These are phyloP conservation scores for Lactarius sp. DNA, from an alignment of 768 basidiomycete species.

Conservation along the genomic window DNA sequence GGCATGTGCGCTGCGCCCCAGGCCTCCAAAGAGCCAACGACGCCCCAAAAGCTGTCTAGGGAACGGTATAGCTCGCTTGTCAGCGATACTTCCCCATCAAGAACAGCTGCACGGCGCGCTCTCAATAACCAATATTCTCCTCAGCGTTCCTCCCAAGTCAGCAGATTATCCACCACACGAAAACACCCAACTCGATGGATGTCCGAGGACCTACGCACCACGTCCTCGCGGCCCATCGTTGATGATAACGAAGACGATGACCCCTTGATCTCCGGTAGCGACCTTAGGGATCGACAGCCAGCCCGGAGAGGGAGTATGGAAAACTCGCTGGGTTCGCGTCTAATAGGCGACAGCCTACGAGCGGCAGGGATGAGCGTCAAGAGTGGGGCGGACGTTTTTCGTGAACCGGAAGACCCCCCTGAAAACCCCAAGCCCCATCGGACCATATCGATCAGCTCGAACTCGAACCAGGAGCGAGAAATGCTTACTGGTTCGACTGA, in stretches of 20 bases:
- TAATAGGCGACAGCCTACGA: conserved; percentile 63
- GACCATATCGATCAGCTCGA: not conserved
- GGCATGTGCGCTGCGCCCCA: not conserved
- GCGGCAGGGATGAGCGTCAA: conserved; percentile 59
- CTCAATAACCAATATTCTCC: conserved; percentile 27
- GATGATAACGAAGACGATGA: conserved; percentile 30
- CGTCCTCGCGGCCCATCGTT: conserved; percentile 26
- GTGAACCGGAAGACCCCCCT: conserved; percentile 2
- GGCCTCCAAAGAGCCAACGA: conserved; percentile 23
- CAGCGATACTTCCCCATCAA: conserved; percentile 21
- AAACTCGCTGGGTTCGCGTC: conserved; percentile 54
- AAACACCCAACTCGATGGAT: conserved; percentile 51
- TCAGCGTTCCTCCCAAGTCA: conserved; percentile 32
- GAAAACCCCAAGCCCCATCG: conserved; percentile 6
- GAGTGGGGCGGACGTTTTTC: conserved; percentile 36
- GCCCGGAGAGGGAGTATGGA: conserved; percentile 67
- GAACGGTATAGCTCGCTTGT: conserved; percentile 23
- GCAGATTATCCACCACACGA: conserved; percentile 41
- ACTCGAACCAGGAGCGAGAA: not conserved
- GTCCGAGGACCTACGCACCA: conserved; percentile 41
- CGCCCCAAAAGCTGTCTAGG: conserved; percentile 22
- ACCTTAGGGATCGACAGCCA: conserved; percentile 48
- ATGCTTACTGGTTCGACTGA: conserved; percentile 5
- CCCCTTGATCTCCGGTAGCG: conserved; percentile 19
- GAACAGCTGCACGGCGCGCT: conserved; percentile 22